Base-by-base conservation (phyloP, 305 asterid species). In the Solanum hybrid region DNA sequence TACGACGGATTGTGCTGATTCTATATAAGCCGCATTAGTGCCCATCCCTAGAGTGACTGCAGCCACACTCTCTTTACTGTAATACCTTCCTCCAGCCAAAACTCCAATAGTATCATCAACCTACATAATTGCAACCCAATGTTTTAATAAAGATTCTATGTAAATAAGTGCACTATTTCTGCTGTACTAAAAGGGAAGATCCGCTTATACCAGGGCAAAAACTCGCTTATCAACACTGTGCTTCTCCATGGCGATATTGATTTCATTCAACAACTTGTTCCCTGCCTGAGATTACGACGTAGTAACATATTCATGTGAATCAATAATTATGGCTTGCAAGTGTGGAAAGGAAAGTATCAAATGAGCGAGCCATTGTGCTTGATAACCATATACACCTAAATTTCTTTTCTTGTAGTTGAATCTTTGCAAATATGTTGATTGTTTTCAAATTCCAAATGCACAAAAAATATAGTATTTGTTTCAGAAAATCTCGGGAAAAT, bases 31-130 rank as follows among this genome's bases (percentile, higher is more conserved):
- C 64, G 92, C 95, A 85, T 95, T 95, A 0, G 96, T 95, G 31
- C 94, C 94, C 97, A 93, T 91, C 66, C 95, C 98, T 76, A 96
- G 91, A 73, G 94, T 94, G 87, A 96, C 93, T 45, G 98, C 96
- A 12, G 95, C 97, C 14, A 96, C 97, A 87, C 94, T 91, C 35
- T 95, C 98, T 90, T 91, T 90, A 91, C 91, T 95, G 91, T 93
- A 95, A 72, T 96, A 96, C 91, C 95, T 93, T 27, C 96, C 99
- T 89, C 99, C 99, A 26, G 98, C 99, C 88, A 96, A 93, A 91
- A 94, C 91, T 60, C 98, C 98, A 72, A 95, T 91, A 26, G 96
- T 95, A 89, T 94, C 97, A 90, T 93, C 94, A 35, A 92, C 97
- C 98, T 96, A 89, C 77, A 37, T 60, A 26, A 82, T 73, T 37